Percentiles rank a stretch among this genome's conserved stretches.
Conservation (phyloP, 192 early-diverging fungal genomes). For the Coemansia sp. region DNA sequence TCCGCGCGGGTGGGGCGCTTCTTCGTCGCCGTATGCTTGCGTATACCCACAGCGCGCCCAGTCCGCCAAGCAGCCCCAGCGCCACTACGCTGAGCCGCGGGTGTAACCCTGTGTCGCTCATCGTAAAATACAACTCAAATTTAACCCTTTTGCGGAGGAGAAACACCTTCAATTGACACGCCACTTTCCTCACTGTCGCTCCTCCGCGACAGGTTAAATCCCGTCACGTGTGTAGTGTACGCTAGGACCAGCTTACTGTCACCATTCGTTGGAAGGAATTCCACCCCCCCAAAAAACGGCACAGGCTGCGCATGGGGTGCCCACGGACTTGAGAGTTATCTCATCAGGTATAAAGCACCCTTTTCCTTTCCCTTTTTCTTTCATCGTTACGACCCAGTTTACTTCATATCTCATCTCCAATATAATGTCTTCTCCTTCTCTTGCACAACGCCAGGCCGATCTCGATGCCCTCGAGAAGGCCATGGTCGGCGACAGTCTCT, state of each 20-base stretch:
- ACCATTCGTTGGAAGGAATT: neutral
- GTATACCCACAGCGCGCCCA: slow-evolving; percentile 46
- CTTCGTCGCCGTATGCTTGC: slow-evolving; percentile 13
- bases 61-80: slow-evolving; percentile 38
- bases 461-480: slow-evolving; percentile 23
- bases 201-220: neutral
- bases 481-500: slow-evolving; percentile 40
- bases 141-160: neutral
- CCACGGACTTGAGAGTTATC: neutral
- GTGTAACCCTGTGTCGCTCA: slow-evolving; percentile 7
- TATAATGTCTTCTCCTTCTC: slow-evolving; percentile 25
- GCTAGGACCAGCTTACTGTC: neutral
- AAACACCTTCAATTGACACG: neutral
- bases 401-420: neutral
- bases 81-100: slow-evolving; percentile 40
- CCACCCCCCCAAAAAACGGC: neutral
- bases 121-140: neutral
- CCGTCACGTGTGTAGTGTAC: neutral
- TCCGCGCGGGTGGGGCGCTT: neutral
- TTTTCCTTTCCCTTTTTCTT: neutral
- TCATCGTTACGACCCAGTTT: neutral
- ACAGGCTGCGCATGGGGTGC: neutral
- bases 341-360: neutral
- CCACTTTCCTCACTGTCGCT: neutral
- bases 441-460: slow-evolving; percentile 21